A percentile compares a stretch with the other conserved stretches of the same genome.
Conservation (phyloP, 169 alveolate genomes). For the Plasmodium ovale region DNA sequence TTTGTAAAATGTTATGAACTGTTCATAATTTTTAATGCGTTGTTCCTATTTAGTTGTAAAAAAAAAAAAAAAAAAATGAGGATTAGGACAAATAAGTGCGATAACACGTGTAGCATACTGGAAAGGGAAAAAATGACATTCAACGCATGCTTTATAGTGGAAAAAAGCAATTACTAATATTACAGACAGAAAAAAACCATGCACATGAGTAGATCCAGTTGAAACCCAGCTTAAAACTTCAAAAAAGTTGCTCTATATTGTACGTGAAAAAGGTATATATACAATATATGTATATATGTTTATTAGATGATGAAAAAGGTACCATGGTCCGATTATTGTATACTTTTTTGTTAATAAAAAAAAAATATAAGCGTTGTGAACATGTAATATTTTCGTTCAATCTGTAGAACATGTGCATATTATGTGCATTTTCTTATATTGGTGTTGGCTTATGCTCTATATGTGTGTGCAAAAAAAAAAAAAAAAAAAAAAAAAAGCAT, state of each 20-base stretch:
- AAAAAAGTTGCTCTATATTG: background rate
- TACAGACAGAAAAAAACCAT: background rate
- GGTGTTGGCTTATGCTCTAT: too few species aligned
- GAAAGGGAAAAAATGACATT: background rate
- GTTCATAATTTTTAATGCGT: constrained; percentile 10
- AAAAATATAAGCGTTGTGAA: background rate
- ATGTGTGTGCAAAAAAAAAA: constrained; percentile 27
- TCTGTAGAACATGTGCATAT: constrained; percentile 25
- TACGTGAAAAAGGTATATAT: background rate
- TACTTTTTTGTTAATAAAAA: background rate
- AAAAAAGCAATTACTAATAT: background rate
- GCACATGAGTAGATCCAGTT: background rate
- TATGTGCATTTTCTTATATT: constrained; percentile 18
- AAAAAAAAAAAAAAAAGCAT: too few species aligned
- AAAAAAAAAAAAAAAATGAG: background rate
- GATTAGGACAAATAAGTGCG: constrained; percentile 13
- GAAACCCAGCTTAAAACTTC: background rate
- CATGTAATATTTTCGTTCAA: background rate
- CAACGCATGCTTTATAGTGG: background rate
- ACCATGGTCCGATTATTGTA: background rate
- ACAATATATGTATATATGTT: background rate
- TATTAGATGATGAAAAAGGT: background rate
- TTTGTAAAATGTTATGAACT: constrained; percentile 8
- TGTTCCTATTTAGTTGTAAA: background rate
- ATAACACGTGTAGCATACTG: background rate